phyloP scores from a whole-genome alignment of 192 early-diverging fungal genomes.

The Pilaira anomala region DNA sequence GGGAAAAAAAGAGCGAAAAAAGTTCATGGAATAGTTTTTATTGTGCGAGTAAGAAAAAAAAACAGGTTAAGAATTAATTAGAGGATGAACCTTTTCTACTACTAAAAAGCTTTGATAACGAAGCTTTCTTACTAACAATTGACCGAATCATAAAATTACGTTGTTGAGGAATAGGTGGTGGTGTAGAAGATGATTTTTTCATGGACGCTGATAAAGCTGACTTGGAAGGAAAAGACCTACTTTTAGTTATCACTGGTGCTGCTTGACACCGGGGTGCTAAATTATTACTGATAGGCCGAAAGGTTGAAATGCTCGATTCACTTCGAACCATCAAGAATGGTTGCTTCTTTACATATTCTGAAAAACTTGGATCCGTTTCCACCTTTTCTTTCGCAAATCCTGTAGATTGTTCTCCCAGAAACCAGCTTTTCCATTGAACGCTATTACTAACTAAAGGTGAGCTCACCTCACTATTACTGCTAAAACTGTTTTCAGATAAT shows the following conservation, averaged over 20 bases:
- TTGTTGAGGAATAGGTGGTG: neutral
- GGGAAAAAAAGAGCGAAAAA: neutral
- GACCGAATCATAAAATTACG: conserved; percentile 27
- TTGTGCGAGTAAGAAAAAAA: neutral
- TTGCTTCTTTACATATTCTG: neutral
- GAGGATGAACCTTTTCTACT: conserved; percentile 11
- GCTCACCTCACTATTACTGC: neutral
- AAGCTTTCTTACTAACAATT: conserved; percentile 31
- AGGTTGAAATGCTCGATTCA: conserved; percentile 27
- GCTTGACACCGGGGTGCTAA: conserved; percentile 20
- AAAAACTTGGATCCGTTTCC: neutral
- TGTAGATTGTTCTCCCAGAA: conserved; percentile 2
- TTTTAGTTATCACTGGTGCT: neutral
- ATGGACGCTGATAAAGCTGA: neutral
- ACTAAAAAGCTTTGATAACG: conserved; percentile 27
- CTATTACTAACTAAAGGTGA: neutral
- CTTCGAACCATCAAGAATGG: conserved; percentile 15
- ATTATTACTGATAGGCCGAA: conserved; percentile 33
- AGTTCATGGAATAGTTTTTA: too few relatives aligned
- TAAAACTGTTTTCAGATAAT: neutral
- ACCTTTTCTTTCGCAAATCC: conserved; percentile 12
- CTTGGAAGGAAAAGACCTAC: conserved; percentile 4
- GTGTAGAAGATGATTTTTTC: neutral
- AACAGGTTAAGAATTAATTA: neutral
- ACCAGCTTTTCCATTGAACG: conserved; percentile 7